Evolutionary conservation across 139 green algal genomes (phyloP), one percentile per base, ranked within the genome.

Genomic region (Chlorella sp.): DNA sequence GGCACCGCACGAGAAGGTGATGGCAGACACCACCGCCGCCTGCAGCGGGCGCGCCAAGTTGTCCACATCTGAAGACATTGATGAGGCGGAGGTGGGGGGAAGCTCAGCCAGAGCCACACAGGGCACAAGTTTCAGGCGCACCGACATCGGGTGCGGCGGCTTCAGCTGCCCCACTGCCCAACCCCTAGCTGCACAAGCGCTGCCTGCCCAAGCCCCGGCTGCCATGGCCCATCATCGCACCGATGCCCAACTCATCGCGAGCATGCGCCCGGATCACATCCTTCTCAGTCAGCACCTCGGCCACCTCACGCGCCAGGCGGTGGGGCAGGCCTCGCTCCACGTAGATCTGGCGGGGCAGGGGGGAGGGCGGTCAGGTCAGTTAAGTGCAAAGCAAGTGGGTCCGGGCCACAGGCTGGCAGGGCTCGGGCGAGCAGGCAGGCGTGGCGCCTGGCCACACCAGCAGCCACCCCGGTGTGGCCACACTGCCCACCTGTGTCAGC

Each of bases 191-290:
- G 44, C 44, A 9, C 44, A 51, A 51, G n/a, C n/a, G n/a, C n/a
- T n/a, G n/a, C n/a, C n/a, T n/a, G n/a, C n/a, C n/a, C n/a, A n/a
- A n/a, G n/a, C 44, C 44, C 44, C 6, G 44, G 7, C 9, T 51
- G 44, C 7, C 47, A 98, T 98, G 71, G 95, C 95, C 51, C 21
- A 15, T 2, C 51, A 60, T 9, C 51, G 51, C 15, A 60, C 51
- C 51, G 51, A 60, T 60, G 51, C 51, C 72, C 57, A 98, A 89
- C 89, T 98, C 95, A 67, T 98, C 95, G 0, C 95, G 83, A 1
- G 94, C 95, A 81, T 98, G 95, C 0, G 95, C 92, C 2, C 92
- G 80, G 23, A 98, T 84, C 1, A 95, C 93, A 73, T 98, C 94
- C n/a, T 92, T 86, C 17, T 91, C 89, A 23, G 92, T 94, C 17